phyloP scores from a whole-genome alignment of 148 eudicot genomes.

The Camellia lanceoleosa region DNA sequence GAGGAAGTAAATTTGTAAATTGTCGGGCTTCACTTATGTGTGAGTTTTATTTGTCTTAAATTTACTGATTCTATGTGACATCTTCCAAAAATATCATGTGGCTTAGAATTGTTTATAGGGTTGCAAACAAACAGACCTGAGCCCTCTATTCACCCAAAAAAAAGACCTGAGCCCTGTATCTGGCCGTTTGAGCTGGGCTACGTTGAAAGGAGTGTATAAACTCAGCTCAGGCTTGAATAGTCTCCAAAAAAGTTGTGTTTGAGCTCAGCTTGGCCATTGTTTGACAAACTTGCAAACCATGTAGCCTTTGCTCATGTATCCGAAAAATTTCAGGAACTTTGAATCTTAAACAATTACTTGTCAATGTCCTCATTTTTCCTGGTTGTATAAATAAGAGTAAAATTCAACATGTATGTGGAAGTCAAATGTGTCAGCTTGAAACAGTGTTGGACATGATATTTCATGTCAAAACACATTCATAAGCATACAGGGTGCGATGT shows the following conservation, averaged over 20 bases:
- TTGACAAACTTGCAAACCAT: not conserved
- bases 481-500: not conserved
- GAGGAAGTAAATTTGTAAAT: not conserved
- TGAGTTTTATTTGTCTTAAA: not conserved
- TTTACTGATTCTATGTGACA: not conserved
- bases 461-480: not conserved
- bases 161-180: not conserved
- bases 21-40: not conserved
- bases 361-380: not conserved
- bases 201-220: not conserved
- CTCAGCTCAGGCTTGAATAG: not conserved
- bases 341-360: not conserved
- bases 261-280: not conserved
- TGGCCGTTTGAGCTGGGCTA: not conserved
- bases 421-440: not conserved
- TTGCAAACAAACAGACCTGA: not conserved
- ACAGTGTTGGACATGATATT: not conserved
- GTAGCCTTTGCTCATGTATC: too few relatives aligned
- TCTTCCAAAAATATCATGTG: not conserved
- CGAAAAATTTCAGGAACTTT: too few relatives aligned
- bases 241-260: not conserved
- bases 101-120: not conserved
- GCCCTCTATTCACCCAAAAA: not conserved
- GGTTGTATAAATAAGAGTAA: not conserved
- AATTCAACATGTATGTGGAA: not conserved